phyloP scores from a whole-genome alignment of 1,139 yeast genomes.

The Candida freyschussii region DNA sequence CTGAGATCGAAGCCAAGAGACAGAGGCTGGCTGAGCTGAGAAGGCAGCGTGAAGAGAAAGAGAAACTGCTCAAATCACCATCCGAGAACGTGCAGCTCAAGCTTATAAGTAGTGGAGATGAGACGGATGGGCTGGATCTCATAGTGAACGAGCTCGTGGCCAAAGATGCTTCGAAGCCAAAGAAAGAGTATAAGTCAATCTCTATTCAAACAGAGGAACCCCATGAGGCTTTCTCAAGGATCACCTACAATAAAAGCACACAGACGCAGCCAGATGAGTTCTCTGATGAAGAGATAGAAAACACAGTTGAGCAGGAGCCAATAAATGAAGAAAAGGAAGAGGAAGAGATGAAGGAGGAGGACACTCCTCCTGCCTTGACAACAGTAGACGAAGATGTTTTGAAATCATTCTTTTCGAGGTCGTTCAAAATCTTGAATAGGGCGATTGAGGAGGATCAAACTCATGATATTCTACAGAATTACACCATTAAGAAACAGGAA shows the following conservation, averaged over 20 bases:
- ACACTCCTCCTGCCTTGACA: conserved; percentile 1
- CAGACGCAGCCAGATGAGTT: conserved; percentile 16
- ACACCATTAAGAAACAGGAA: conserved; percentile 18
- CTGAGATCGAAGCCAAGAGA: conserved; percentile 28
- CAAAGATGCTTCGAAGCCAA: neutral
- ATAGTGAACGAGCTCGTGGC: conserved; percentile 12
- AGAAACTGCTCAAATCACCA: conserved; percentile 6
- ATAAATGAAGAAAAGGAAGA: conserved; percentile 1
- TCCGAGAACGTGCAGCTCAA: conserved; percentile 3
- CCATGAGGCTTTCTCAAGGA: neutral
- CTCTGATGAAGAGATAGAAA: conserved; percentile 6
- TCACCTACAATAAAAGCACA: conserved; percentile 19
- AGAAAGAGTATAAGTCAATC: conserved; percentile 11
- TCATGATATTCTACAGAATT: conserved; percentile 31
- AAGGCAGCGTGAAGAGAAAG: conserved; percentile 25
- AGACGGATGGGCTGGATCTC: conserved; percentile 7
- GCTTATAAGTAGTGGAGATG: conserved; percentile 2
- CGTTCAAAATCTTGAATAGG: conserved; percentile 38
- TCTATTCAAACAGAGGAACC: conserved; percentile 17
- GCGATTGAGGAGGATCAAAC: conserved; percentile 32
- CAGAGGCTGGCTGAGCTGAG: conserved; percentile 26
- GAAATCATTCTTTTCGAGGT: conserved; percentile 31
- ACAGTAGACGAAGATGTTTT: conserved; percentile 17
- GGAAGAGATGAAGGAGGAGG: conserved; percentile 1
- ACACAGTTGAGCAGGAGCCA: conserved; percentile 1